Conservation (phyloP, 441 rosid genomes). For the Corymbia citriodora region DNA sequence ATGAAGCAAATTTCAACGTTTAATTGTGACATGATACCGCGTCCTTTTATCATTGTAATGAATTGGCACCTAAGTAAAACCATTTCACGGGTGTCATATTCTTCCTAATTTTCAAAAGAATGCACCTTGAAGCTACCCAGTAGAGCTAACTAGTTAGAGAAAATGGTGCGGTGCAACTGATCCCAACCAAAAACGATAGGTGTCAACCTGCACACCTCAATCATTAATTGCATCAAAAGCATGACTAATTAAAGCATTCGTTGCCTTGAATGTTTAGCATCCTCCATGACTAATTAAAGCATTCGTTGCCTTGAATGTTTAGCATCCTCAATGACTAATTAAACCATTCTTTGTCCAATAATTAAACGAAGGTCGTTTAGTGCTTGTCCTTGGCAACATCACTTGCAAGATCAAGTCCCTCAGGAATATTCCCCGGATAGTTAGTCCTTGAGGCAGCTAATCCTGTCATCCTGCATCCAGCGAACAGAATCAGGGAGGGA, state of each 20-base stretch:
- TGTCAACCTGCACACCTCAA: not conserved
- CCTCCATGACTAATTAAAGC: not conserved
- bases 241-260: not conserved
- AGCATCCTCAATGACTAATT: not conserved
- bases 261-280: not conserved
- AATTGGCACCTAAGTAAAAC: not conserved
- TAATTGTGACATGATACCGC: not conserved
- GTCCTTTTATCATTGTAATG: not conserved
- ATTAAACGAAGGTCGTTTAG: not conserved
- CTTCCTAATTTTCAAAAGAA: not conserved
- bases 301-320: not conserved
- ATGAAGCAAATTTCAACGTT: not conserved
- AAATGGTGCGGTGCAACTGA: not conserved
- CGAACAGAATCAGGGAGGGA: not conserved
- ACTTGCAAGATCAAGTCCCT: constrained; percentile 62
- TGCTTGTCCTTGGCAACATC: constrained; percentile 36
- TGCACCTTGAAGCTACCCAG: not conserved
- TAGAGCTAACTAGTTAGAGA: not conserved
- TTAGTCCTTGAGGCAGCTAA: constrained; percentile 45
- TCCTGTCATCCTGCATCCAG: constrained; percentile 42
- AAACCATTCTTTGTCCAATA: too few relatives aligned
- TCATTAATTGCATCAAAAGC: not conserved
- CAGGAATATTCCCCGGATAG: constrained; percentile 60
- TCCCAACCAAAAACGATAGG: not conserved
- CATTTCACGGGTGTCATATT: not conserved